Base-by-base conservation (phyloP, 768 basidiomycete genomes). In the Termitomyces sp. region DNA sequence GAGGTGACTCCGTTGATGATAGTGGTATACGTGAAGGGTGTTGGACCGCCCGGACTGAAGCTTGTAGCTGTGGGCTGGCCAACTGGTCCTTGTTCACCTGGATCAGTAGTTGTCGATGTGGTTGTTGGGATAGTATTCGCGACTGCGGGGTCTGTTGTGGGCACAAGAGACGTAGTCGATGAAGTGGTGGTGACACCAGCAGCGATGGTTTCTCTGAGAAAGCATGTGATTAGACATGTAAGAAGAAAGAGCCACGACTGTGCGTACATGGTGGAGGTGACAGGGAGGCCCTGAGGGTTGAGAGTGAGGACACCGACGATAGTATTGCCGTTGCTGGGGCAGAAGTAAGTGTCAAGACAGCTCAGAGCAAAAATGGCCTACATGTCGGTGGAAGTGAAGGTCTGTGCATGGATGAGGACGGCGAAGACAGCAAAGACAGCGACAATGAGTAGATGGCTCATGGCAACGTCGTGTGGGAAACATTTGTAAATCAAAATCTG, bases 11-110 rank as follows among this genome's bases (percentile, higher is more conserved):
- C 75, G 51, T 65, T 60, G 26, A 77, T 60, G 37, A 75, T 70
- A 0, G 81, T 83, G 30, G 79, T 81, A 58, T 81, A 82, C 1
- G 66, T 66, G 62, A 72, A 83, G 0, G 78, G 78, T 0, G 77
- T 82, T 28, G 75, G 74, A 2, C 75, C 80, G 6, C 76, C 75
- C 32, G 80, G 71, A 2, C 68, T 63, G 21, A 60, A 66, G 2
- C 66, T 68, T 24, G 68, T 71, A 5, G 77, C 30, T 2, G 63
- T 73, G 22, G 83, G 82, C 59, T 79, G 76, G 7, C 77, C 86
- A 0, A 87, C 85, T 3, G 84, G 82, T 0, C 82, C 83, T 54
- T 70, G 73, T 59, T 75, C 71, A 2, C 66, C 63, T 19, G 64
- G 45, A 22, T 64, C 40, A 0, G 70, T 58, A 2, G 62, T 37